These are phyloP conservation scores for Pseudogymnoascus sp. DNA, from an alignment of 2,329 filamentous ascomycete species.

Conservation along the genomic window DNA sequence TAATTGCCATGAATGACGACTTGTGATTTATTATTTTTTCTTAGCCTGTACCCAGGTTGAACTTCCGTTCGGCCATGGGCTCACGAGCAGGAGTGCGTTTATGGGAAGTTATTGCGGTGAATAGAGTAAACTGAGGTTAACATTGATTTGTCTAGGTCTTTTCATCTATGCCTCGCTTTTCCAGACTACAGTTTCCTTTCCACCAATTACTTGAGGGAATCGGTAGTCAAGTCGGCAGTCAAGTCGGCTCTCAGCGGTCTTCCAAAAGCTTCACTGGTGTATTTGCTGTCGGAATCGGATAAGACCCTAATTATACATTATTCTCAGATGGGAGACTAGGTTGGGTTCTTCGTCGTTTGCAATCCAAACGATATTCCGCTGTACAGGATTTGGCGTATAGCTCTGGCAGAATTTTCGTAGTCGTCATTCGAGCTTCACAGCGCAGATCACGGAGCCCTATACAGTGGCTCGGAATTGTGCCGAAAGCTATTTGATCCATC, in stretches of 20 bases:
- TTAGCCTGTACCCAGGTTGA: neutral
- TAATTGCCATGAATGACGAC: neutral
- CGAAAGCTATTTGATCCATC: neutral
- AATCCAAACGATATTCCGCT: neutral
- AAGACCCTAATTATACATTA: neutral
- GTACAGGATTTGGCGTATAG: too few relatives aligned
- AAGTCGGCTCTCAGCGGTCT: neutral
- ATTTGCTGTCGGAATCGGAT: neutral
- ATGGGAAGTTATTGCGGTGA: neutral
- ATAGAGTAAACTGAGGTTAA: neutral
- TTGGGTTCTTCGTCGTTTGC: neutral
- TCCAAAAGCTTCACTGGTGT: neutral
- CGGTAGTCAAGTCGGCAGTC: neutral
- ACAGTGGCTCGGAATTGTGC: neutral
- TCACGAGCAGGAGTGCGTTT: neutral
- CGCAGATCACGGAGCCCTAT: neutral
- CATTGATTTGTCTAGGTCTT: neutral
- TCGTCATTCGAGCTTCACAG: neutral
- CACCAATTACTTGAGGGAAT: neutral
- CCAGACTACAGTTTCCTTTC: neutral
- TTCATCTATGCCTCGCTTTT: neutral
- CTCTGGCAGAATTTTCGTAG: neutral
- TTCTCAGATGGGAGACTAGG: neutral
- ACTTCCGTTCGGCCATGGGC: neutral
- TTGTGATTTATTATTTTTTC: neutral